Conservation (phyloP, 176 grass and related monocot genomes). For the Oryza officinalis region DNA sequence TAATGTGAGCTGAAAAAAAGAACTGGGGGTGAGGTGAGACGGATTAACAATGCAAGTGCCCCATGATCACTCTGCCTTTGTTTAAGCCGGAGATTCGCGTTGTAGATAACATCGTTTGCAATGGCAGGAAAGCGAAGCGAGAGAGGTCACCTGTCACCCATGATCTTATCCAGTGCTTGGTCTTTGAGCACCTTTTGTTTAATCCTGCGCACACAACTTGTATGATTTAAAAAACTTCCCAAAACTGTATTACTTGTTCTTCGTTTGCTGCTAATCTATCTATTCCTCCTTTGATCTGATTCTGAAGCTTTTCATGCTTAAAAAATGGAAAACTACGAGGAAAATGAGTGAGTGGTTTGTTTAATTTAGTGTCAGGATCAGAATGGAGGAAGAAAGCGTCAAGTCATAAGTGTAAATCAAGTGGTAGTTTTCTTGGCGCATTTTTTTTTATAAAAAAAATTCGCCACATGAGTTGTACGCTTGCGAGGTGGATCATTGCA, state of each 20-base stretch:
- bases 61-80: conserved; percentile 4
- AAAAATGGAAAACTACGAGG: not conserved
- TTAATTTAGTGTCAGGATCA: not conserved
- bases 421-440: not conserved
- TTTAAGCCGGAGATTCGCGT: conserved; percentile 42
- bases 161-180: conserved; percentile 36
- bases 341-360: not conserved
- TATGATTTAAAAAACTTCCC: not conserved
- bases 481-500: not conserved
- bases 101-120: conserved; percentile 36
- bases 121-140: not conserved
- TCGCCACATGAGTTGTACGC: not conserved
- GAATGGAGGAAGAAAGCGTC: not conserved
- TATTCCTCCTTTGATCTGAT: not conserved
- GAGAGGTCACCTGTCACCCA: conserved; percentile 4
- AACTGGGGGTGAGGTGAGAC: not conserved
- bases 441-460: not conserved
- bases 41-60: conserved; percentile 11
- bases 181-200: conserved; percentile 8
- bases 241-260: not conserved
- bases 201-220: conserved; percentile 1
- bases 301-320: not conserved
- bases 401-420: not conserved
- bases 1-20: not conserved
- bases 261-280: not conserved